Conservation (phyloP, 805 yeast species). For the Candida germanica region DNA sequence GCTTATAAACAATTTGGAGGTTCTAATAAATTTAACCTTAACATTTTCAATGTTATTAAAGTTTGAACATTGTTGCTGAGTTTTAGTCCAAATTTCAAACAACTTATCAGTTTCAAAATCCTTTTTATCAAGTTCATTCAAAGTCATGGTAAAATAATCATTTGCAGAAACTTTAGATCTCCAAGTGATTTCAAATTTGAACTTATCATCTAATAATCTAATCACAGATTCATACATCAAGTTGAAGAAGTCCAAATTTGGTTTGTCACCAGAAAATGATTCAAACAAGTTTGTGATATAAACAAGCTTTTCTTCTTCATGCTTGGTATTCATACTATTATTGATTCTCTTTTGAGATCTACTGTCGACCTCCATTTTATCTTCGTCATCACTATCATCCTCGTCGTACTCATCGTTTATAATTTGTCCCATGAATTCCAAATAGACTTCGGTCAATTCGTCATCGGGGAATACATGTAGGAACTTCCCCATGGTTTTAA, state of each 20-base stretch:
- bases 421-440: conserved; percentile 30
- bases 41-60: conserved; percentile 55
- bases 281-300: conserved; percentile 35
- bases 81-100: conserved; percentile 22
- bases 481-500: conserved; percentile 53
- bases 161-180: conserved; percentile 49
- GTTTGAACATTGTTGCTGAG: conserved; percentile 28
- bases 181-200: conserved; percentile 51
- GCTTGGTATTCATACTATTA: conserved; percentile 17
- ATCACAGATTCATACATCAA: conserved; percentile 23
- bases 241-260: conserved; percentile 17
- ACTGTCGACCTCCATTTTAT: conserved; percentile 22
- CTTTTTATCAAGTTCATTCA: conserved; percentile 11
- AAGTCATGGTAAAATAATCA: conserved; percentile 33
- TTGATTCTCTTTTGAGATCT: conserved; percentile 9
- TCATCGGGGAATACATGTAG: conserved; percentile 35
- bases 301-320: conserved; percentile 47
- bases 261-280: conserved; percentile 17
- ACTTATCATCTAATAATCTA: conserved; percentile 15
- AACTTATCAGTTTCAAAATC: conserved; percentile 16
- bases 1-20: conserved; percentile 20
- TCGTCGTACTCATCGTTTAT: conserved; percentile 39
- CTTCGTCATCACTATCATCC: conserved; percentile 28
- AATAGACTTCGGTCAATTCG: conserved; percentile 36
- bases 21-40: conserved; percentile 46